A percentile compares a stretch with the other conserved stretches of the same genome.
phyloP scores from a whole-genome alignment of 2,329 filamentous ascomycete genomes.

The Elsinoe ampelina region DNA sequence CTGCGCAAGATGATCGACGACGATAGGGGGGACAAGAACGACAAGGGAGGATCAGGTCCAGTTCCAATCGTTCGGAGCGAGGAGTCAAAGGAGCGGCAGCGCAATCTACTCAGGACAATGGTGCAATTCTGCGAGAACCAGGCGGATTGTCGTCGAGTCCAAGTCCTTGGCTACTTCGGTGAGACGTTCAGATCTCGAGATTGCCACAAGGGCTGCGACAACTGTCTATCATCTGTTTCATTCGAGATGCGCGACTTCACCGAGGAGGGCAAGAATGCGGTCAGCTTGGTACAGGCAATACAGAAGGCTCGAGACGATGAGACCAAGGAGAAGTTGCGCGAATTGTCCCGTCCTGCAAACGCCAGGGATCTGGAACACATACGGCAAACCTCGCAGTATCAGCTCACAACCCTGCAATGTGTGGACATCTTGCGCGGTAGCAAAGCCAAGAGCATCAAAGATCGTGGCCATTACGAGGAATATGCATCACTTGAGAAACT shows the following conservation, averaged over 20 bases:
- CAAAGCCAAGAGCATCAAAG: slow-evolving; percentile 49
- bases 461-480: slow-evolving; percentile 40
- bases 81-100: slow-evolving; percentile 76
- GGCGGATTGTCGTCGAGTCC: slow-evolving; percentile 75
- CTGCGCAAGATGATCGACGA: slow-evolving; percentile 74
- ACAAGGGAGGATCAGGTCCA: slow-evolving; percentile 41
- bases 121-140: slow-evolving; percentile 83
- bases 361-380: slow-evolving; percentile 8
- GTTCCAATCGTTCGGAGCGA: slow-evolving; percentile 31
- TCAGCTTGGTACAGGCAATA: slow-evolving; percentile 56
- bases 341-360: neutral
- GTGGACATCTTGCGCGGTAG: slow-evolving; percentile 75
- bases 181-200: slow-evolving; percentile 65
- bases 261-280: slow-evolving; percentile 58
- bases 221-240: slow-evolving; percentile 63
- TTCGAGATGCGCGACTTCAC: slow-evolving; percentile 73
- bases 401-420: slow-evolving; percentile 68
- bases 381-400: slow-evolving; percentile 19
- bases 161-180: slow-evolving; percentile 89
- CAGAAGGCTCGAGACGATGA: slow-evolving; percentile 32
- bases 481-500: slow-evolving; percentile 62
- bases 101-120: slow-evolving; percentile 75
- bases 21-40: slow-evolving; percentile 48
- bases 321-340: neutral
- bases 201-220: slow-evolving; percentile 75